Base-by-base conservation (phyloP, 2,329 filamentous ascomycete species). In the Diatrype stigma region DNA sequence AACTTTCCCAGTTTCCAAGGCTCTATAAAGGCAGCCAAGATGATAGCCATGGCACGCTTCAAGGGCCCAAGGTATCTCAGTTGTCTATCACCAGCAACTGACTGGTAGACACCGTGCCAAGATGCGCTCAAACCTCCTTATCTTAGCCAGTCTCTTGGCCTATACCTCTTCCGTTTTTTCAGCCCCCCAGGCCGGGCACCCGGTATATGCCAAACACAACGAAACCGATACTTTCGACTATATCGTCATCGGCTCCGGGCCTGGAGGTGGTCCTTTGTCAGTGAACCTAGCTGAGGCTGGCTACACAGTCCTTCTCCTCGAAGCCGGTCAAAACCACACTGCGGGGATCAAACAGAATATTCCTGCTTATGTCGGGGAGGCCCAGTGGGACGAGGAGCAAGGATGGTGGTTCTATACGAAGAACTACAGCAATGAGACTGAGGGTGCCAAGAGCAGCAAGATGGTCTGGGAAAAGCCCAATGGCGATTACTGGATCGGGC, bases 391-490 rank as follows among this genome's bases (percentile, higher is more conserved):
- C 54, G 63, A 74, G 46, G 62, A 63, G 11, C 70, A 73, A n/a
- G 71, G 76, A 51, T 62, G 60, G 81, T 78, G 82, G 65, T 84
- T 79, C 65, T 85, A 75, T 58, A 78, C 83, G 51, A 73, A 76
- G 53, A 79, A 84, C 66, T 82, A 79, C 57, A 69, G 72, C 11
- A 74, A 82, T 56, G 66, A 77, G 46, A 67, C 63, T 14, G 70
- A 75, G 17, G 75, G 80, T 53, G 68, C 72, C 53, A 70, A 79
- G 58, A 72, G 76, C 56, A 66, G 71, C 44, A 79, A 84, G 62
- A 78, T 77, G 57, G 75, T 75, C 3, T 84, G 80, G 63, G 64
- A 73, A 22, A 61, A 63, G 14, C 57, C 65, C 6, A 63, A 69
- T 21, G 70, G 71, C 8, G 63, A 59, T 6, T 63, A 68, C 48